Conservation (phyloP, 306 rosid species). For the Hippophae tibetana region DNA sequence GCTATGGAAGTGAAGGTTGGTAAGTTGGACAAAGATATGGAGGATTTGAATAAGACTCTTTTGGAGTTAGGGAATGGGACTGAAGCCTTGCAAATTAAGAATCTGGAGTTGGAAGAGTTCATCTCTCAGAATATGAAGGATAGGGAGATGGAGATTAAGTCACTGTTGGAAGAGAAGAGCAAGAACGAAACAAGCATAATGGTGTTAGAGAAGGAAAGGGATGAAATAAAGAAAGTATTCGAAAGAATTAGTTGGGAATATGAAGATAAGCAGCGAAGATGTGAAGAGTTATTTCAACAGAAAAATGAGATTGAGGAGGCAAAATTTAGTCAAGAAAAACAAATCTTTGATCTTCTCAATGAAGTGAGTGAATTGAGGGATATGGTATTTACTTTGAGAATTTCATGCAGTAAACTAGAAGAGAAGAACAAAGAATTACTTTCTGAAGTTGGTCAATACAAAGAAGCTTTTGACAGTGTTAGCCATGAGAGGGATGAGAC, state of each 20-base stretch:
- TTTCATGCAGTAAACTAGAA: constrained; percentile 15
- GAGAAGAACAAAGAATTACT: constrained; percentile 29
- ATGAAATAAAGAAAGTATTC: constrained; percentile 9
- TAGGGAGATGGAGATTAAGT: constrained; percentile 25
- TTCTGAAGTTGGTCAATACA: constrained; percentile 23
- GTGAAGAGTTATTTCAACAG: constrained; percentile 23
- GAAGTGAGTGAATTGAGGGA: constrained; percentile 25
- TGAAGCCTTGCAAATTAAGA: constrained; percentile 13
- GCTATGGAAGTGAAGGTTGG: constrained; percentile 13
- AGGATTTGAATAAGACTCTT: constrained; percentile 15
- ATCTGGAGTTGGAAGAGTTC: constrained; percentile 26
- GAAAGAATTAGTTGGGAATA: constrained; percentile 20
- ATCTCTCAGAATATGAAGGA: constrained; percentile 18
- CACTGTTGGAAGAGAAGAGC: constrained; percentile 23
- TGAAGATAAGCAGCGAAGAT: constrained; percentile 14
- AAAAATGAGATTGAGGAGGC: constrained; percentile 34
- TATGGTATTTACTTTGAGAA: constrained; percentile 14
- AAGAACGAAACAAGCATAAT: constrained; percentile 30
- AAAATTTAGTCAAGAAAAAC: constrained; percentile 22
- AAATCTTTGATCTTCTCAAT: constrained; percentile 27
- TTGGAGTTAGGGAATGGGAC: constrained; percentile 21
- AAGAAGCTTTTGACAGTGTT: constrained; percentile 17
- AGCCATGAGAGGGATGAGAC: constrained; percentile 19
- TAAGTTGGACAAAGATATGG: constrained; percentile 33
- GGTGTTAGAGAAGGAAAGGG: constrained; percentile 23